phyloP scores from a whole-genome alignment of 768 basidiomycete species.

The Panaeolus cyanescens region DNA sequence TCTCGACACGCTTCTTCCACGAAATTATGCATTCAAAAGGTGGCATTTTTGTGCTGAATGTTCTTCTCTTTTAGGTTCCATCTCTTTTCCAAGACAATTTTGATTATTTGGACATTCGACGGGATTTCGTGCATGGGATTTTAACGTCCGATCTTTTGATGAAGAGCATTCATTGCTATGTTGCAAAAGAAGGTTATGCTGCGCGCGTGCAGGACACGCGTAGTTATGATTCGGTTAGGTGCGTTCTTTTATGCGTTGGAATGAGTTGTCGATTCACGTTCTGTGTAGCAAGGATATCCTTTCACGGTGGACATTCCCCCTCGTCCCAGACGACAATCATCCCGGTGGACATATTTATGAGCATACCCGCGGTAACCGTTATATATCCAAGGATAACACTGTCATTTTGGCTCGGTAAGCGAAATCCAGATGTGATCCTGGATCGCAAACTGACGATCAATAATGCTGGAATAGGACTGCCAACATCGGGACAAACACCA shows the following conservation, averaged over 20 bases:
- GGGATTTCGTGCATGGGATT: constrained; percentile 93
- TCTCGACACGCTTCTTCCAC: neutral
- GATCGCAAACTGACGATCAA: constrained; percentile 3
- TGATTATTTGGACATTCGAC: constrained; percentile 89
- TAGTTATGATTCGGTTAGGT: constrained; percentile 91
- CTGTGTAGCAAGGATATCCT: constrained; percentile 90
- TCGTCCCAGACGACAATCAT: constrained; percentile 93
- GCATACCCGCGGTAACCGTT: constrained; percentile 85
- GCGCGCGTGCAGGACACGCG: constrained; percentile 92
- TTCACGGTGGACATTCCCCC: constrained; percentile 91
- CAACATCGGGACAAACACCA: constrained; percentile 76
- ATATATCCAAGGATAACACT: constrained; percentile 77
- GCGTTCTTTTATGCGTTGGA: constrained; percentile 9
- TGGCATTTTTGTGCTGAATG: constrained; percentile 1
- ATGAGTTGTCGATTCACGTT: constrained; percentile 2
- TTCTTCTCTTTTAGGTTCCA: constrained; percentile 68
- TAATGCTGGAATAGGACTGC: constrained; percentile 57
- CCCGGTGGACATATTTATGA: constrained; percentile 84
- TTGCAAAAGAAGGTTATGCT: constrained; percentile 88
- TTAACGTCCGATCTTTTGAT: constrained; percentile 92
- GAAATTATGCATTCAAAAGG: neutral
- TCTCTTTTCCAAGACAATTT: constrained; percentile 99
- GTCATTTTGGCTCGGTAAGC: constrained; percentile 82
- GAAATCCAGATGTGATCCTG: neutral
- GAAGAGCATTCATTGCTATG: constrained; percentile 92